Evolutionary conservation across 2,329 filamentous ascomycete genomes (phyloP), one percentile per base, ranked within the genome.

Genomic region (Clarireedia paspali): DNA sequence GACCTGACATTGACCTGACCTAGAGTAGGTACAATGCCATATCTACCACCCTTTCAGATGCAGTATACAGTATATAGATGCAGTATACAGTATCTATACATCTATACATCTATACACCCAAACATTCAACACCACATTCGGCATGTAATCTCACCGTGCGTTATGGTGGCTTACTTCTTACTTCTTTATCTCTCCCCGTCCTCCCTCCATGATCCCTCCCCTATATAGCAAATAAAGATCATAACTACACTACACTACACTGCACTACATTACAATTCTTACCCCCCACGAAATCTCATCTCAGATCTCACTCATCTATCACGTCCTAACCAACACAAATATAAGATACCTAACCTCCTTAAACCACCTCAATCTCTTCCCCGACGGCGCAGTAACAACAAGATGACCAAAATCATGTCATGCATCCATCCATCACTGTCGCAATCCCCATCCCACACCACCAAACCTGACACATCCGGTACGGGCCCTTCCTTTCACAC

Each of bases 281-380:
- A 20, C 20, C 20, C 52, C 34, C 52, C 42, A 47, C 14, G 23
- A 47, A 39, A 50, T 39, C 46, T 27, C 36, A 56, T 20, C 50
- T 45, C 27, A 40, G 44, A 47, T 47, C 44, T 47, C 44, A 47
- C 52, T 49, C 34, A 51, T 56, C 47, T 36, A 51, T 56, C 47
- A 27, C 14, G 20, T 50, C 36, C n/a, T 23, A 40, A 15, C 36
- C 17, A 40, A 15, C 36, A 40, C 20, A 39, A 24, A 15, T 27
- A 17, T n/a, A 23, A 20, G 2, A 20, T 3, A 20, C 20, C 20
- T 20, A 20, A 20, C 20, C 20, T 20, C 20, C 20, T 20, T 20
- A 20, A 20, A 20, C 20, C 17, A 26, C 17, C 24, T 15, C 47
- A 36, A 30, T 30, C 38, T 10, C 30, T 45, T 49, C 23, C 48